Base-by-base conservation (phyloP, 2,329 filamentous ascomycete genomes). In the Xylaria arbuscula region DNA sequence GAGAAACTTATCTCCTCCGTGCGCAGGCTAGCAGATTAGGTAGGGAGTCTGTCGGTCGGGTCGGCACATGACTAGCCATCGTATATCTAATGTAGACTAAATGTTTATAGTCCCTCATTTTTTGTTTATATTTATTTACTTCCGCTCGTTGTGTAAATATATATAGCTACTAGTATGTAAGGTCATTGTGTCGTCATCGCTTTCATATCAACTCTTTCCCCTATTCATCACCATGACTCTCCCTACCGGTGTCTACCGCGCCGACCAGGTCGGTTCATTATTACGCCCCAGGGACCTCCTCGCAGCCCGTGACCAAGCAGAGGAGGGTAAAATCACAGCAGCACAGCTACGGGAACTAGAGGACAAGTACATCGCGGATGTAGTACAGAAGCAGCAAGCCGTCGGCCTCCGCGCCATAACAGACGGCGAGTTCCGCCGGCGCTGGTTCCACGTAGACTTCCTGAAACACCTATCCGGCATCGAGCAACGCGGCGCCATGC, bases 401-500 rank as follows among this genome's bases (percentile, higher is more conserved):
- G 82, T 81, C 64, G 85, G 86, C 40, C 76, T 87, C 28, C 82
- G 79, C 63, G 82, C 83, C 63, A 81, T 88, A 54, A 88, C 86
- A 9, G 86, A 87, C 68, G 86, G 86, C 78, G 86, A 88, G 77
- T 87, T 86, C 78, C 83, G 86, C 61, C 84, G 86, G 64, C 82
- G 83, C 54, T 88, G 83, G 80, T 88, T 88, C 79, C 86, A 88
- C 76, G 83, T 88, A 67, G 86, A 88, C 77, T 88, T 87, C 78
- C 81, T 88, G 51, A 81, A 85, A 76, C 83, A 87, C 73, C 79
- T 88, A 3, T 80, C 80, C 48, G 86, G 86, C 60, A 83, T 88
- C 71, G 84, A 86, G 76, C 81, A 84, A 71, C 82, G 82, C 70
- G 86, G 86, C 62, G 76, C 77, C 67, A 73, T 83, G 75, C 75